Conservation (phyloP, 169 alveolate species). For the Plasmodium billcollinsi region DNA sequence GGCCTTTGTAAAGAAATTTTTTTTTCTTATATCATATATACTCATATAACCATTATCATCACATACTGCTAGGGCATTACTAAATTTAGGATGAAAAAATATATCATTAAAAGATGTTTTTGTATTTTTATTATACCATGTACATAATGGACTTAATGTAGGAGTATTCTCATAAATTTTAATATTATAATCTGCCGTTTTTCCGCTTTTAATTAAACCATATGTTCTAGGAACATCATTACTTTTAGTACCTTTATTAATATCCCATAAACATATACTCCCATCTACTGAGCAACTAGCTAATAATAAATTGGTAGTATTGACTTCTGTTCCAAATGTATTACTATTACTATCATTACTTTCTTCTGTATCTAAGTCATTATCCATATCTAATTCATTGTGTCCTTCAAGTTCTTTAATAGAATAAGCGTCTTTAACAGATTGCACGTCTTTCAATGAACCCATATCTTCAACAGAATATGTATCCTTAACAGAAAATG, state of each 20-base stretch:
- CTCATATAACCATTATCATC: constrained; percentile 72
- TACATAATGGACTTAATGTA: constrained; percentile 40
- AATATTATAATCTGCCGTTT: constrained; percentile 50
- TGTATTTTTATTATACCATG: constrained; percentile 48
- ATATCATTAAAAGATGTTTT: constrained; percentile 54
- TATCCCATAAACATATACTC: constrained; percentile 92
- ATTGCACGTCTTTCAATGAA: no score
- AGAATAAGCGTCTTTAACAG: not conserved
- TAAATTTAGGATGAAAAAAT: constrained; percentile 70
- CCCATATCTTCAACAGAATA: not conserved
- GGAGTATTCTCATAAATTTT: constrained; percentile 56
- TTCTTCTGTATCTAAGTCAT: no score
- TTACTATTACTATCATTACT: not conserved
- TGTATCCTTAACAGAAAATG: not conserved
- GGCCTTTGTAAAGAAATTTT: constrained; percentile 46
- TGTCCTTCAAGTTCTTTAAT: not conserved
- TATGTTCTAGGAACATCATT: constrained; percentile 73
- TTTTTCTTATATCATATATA: constrained; percentile 43
- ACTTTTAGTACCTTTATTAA: constrained; percentile 79
- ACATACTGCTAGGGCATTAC: constrained; percentile 59
- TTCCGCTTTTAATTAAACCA: constrained; percentile 69
- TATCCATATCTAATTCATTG: not conserved
- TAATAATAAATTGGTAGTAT: constrained; percentile 80
- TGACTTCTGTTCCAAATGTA: constrained; percentile 54
- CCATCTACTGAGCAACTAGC: constrained; percentile 94